Evolutionary conservation across 2,329 filamentous ascomycete genomes (phyloP).

Genomic region (Dothistroma septosporum): DNA sequence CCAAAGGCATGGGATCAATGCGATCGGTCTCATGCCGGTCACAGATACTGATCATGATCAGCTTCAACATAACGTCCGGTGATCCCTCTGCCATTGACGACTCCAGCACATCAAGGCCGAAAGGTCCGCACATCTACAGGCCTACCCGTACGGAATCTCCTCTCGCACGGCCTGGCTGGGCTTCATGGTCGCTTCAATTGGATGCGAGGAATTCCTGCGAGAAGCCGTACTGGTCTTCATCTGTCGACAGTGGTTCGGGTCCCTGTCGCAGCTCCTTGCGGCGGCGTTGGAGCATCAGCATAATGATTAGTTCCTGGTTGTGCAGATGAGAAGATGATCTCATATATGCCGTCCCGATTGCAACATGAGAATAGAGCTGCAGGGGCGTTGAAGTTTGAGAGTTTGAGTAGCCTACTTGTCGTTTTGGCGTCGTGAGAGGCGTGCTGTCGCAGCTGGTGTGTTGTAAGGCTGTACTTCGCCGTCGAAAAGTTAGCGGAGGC

Average conservation of each 20-base stretch:
- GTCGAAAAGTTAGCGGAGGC: no score
- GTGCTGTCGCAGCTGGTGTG: no score
- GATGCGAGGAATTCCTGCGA: constrained; percentile 17
- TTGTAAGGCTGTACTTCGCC: no score
- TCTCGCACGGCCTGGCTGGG: constrained; percentile 25
- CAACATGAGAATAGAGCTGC: constrained; percentile 9
- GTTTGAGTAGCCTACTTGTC: no score
- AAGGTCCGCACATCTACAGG: constrained; percentile 19
- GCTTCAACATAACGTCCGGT: constrained; percentile 11
- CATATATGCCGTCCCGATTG: constrained; percentile 19
- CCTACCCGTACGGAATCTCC: constrained; percentile 24
- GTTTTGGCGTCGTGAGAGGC: no score
- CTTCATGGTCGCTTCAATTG: constrained; percentile 16
- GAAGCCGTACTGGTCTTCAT: constrained; percentile 21
- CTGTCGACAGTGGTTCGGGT: constrained; percentile 14
- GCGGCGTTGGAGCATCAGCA: constrained; percentile 26
- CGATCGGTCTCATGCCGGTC: constrained; percentile 12
- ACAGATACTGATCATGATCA: constrained; percentile 23
- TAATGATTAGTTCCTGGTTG: constrained; percentile 20
- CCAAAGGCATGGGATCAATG: not conserved
- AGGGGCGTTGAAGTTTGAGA: constrained; percentile 19
- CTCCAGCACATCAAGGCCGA: constrained; percentile 2
- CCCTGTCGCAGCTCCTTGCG: constrained; percentile 22
- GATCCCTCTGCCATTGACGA: not conserved
- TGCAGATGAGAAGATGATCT: constrained; percentile 20